Base-by-base conservation (phyloP, 345 rosid species). In the Adansonia digitata region DNA sequence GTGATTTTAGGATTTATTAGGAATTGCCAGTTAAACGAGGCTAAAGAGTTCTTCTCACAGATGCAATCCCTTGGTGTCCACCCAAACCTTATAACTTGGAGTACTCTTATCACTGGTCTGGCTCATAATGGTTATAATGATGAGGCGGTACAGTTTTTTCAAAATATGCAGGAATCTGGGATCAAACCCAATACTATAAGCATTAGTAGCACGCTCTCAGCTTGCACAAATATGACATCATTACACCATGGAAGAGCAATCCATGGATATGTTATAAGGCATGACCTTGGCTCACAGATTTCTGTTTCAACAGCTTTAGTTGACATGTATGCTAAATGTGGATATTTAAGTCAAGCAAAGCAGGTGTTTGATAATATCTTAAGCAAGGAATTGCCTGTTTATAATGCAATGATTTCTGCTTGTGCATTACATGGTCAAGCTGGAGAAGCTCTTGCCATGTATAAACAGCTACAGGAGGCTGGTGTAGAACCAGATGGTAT, bases 301-400 rank as follows among this genome's bases (percentile, higher is more conserved):
- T 74, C 81, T 17, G 26, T 82, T 53, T 81, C 82, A 53, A 90
- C 89, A 55, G 84, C 91, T 37, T 77, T 88, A 74, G 79, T 83
- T 68, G 91, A 90, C 81, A 84, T 93, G 95, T 90, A 88, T 79
- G 83, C 86, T 67, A 88, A 88, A 82, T 85, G 88, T 79, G 97
- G 97, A 79, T 74, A 75, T n/a, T 71, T 82, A 67, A 80, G 79
- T 77, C 75, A 71, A 77, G 88, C 88, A 63, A 78, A 77, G 75
- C 63, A 24, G 74, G 84, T 84, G n/a, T 86, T 86, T 46, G 71
- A 73, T 77, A 75, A 69, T 48, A 74, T 71, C 46, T 29, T 17
- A 43, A 76, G 5, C 46, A 78, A 82, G 72, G 84, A 83, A 61
- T 73, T 82, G 66, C 81, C 89, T n/a, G 73, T 81, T 64, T 81